phyloP scores from a whole-genome alignment of 2,329 filamentous ascomycete genomes.

The Penicillium brevicompactum region DNA sequence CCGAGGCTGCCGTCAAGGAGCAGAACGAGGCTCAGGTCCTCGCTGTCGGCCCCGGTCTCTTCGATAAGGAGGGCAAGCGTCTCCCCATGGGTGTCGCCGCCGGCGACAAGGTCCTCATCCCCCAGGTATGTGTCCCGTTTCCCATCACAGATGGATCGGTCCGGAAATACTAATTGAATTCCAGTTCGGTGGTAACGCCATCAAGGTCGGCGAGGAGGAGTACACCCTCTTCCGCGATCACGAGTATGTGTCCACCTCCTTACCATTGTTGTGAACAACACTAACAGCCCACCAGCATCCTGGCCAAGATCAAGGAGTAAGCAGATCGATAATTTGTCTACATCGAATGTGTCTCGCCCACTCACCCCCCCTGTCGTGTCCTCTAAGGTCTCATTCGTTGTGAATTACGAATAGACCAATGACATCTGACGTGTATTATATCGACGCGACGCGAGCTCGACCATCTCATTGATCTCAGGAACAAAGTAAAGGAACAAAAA shows the following conservation, averaged over 20 bases:
- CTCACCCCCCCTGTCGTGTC: conserved; percentile 10
- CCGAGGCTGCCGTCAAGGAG: conserved; percentile 95
- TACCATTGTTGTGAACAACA: background rate
- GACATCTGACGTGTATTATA: conserved; percentile 36
- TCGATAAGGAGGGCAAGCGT: conserved; percentile 88
- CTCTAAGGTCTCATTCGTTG: conserved; percentile 12
- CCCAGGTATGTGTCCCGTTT: conserved; percentile 66
- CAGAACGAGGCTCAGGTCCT: conserved; percentile 97
- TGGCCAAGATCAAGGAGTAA: conserved; percentile 99
- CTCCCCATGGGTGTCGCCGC: conserved; percentile 77
- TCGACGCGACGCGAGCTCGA: conserved; percentile 34
- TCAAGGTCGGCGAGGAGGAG: conserved; percentile 98
- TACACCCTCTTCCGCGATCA: conserved; percentile 94
- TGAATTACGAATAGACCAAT: conserved; percentile 15
- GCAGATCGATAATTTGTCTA: conserved; percentile 25
- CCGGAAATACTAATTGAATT: conserved; percentile 19
- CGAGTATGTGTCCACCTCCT: conserved; percentile 69
- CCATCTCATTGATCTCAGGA: conserved; percentile 24
- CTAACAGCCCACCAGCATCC: conserved; percentile 63
- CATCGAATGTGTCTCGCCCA: conserved; percentile 19
- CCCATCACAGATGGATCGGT: background rate
- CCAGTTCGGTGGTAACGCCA: conserved; percentile 87
- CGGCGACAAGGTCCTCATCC: conserved; percentile 94
- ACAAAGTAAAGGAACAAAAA: conserved; percentile 21
- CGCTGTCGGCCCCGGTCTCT: conserved; percentile 84